A percentile compares a stretch with the other conserved stretches of the same genome.
phyloP scores from a whole-genome alignment of 2,329 filamentous ascomycete genomes.

The Ophiostoma ulmi region DNA sequence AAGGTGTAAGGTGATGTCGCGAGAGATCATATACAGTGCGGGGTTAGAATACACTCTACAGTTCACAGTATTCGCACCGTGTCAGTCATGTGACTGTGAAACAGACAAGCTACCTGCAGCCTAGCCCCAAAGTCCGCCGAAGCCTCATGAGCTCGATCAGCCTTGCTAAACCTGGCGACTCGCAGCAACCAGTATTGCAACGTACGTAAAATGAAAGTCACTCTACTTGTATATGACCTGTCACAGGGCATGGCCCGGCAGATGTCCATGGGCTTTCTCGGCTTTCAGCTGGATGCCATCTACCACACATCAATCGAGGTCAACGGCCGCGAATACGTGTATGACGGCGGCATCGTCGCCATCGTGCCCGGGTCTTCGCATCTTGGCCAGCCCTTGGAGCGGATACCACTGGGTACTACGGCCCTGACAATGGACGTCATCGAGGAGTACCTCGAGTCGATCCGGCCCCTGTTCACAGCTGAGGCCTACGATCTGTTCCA shows the following conservation, averaged over 20 bases:
- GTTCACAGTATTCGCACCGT: too few relatives aligned
- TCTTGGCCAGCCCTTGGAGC: constrained; percentile 76
- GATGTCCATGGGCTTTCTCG: constrained; percentile 49
- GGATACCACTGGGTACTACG: constrained; percentile 68
- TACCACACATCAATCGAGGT: constrained; percentile 93
- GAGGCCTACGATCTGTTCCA: constrained; percentile 84
- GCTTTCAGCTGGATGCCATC: constrained; percentile 74
- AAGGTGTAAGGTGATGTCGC: too few relatives aligned
- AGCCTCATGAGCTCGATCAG: background rate
- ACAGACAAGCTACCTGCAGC: too few relatives aligned
- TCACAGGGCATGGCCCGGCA: constrained; percentile 56
- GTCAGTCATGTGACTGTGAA: too few relatives aligned
- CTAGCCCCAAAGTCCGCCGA: too few relatives aligned
- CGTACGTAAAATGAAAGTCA: constrained; percentile 58
- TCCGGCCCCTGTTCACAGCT: constrained; percentile 75
- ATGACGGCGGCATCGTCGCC: constrained; percentile 79
- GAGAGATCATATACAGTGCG: too few relatives aligned
- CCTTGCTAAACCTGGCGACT: background rate
- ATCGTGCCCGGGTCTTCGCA: constrained; percentile 79
- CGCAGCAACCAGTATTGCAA: background rate
- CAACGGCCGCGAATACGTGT: constrained; percentile 80
- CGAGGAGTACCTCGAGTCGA: constrained; percentile 78
- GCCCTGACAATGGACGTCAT: constrained; percentile 75
- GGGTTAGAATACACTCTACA: too few relatives aligned
- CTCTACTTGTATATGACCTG: constrained; percentile 74